A percentile compares a stretch with the other conserved stretches of the same genome.
These are phyloP conservation scores for Sclerotinia minor DNA, from an alignment of 2,329 filamentous ascomycete species.

Conservation along the genomic window DNA sequence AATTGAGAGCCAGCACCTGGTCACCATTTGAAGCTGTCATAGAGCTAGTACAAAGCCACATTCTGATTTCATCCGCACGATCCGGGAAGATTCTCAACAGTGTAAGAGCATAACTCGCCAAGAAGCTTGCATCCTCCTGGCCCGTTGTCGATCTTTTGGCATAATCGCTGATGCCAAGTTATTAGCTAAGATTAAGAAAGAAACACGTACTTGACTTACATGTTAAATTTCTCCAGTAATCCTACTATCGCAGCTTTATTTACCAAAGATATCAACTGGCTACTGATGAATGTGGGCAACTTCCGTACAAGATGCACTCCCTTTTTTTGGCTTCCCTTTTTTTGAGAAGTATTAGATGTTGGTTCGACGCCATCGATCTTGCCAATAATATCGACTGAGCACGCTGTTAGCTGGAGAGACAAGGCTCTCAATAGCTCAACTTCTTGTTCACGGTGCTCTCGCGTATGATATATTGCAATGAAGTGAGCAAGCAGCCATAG, in stretches of 20 bases:
- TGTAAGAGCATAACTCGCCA: slow-evolving; percentile 85
- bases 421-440: slow-evolving; percentile 52
- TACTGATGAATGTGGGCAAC: slow-evolving; percentile 59
- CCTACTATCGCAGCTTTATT: slow-evolving; percentile 71
- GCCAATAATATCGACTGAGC: slow-evolving; percentile 53
- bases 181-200: not conserved
- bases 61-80: slow-evolving; percentile 83
- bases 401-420: slow-evolving; percentile 54
- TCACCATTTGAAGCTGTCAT: slow-evolving; percentile 39
- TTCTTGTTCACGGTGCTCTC: slow-evolving; percentile 42
- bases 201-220: slow-evolving; percentile 13
- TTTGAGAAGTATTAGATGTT: slow-evolving; percentile 42
- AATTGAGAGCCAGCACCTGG: slow-evolving; percentile 69
- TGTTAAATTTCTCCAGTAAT: slow-evolving; percentile 39
- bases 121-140: slow-evolving; percentile 61
- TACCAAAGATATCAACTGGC: slow-evolving; percentile 69
- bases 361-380: slow-evolving; percentile 45
- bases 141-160: slow-evolving; percentile 34
- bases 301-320: not conserved
- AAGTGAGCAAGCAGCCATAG: slow-evolving; percentile 69
- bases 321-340: not conserved
- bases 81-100: slow-evolving; percentile 82
- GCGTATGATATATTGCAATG: slow-evolving; percentile 55
- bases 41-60: slow-evolving; percentile 81
- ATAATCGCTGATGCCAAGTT: slow-evolving; percentile 33